These are phyloP conservation scores for Pyricularia grisea DNA, from an alignment of 2,329 filamentous ascomycete species.

Conservation along the genomic window DNA sequence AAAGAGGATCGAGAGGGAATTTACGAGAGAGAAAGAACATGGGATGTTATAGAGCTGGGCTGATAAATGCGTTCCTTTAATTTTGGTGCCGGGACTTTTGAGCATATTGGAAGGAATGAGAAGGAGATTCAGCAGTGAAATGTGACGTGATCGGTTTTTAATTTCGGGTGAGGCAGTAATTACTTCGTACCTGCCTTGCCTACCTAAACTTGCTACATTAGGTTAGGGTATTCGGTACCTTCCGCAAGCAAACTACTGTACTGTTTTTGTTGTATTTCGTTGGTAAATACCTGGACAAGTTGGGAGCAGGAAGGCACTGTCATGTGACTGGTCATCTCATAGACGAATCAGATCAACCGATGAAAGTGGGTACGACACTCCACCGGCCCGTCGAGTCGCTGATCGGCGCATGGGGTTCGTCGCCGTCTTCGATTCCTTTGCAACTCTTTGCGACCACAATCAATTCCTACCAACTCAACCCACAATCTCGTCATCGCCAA, in stretches of 20 bases:
- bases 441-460: not conserved
- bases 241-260: no score
- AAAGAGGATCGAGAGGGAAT: not conserved
- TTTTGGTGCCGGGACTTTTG: not conserved
- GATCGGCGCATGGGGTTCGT: not conserved
- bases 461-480: not conserved
- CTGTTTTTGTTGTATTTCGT: no score
- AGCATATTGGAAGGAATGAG: not conserved
- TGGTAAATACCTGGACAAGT: no score
- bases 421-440: not conserved
- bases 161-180: not conserved
- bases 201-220: no score
- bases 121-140: not conserved
- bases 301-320: not conserved
- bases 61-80: not conserved
- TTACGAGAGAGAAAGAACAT: not conserved
- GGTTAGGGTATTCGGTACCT: no score
- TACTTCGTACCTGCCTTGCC: no score
- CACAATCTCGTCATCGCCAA: not conserved
- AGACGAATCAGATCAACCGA: not conserved
- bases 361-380: not conserved
- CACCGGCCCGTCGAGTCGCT: not conserved
- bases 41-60: not conserved
- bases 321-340: not conserved
- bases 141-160: not conserved